Percentiles rank a stretch among this genome's conserved stretches.
Evolutionary conservation across 2,329 filamentous ascomycete genomes (phyloP).

Genomic region (Aspergillus viridinutans): DNA sequence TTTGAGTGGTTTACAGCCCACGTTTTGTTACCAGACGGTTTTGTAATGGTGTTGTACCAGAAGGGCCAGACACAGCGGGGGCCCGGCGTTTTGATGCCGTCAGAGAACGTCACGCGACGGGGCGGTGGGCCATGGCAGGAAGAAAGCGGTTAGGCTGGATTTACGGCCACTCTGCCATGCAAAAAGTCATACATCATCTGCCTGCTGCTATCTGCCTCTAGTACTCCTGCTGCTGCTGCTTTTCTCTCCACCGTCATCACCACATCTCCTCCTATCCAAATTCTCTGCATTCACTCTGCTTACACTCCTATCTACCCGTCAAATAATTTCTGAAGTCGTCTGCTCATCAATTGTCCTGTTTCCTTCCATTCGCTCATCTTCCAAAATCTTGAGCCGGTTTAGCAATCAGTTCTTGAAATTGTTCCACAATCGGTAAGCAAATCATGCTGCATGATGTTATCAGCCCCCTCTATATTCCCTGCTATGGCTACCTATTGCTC

Average conservation of each 20-base stretch:
- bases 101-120: slow-evolving; percentile 32
- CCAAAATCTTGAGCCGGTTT: slow-evolving; percentile 1
- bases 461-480: background rate
- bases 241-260: background rate
- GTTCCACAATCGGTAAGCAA: slow-evolving; percentile 20
- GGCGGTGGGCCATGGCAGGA: slow-evolving; percentile 33
- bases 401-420: slow-evolving; percentile 2
- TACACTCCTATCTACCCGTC: background rate
- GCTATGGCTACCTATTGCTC: background rate
- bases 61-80: background rate
- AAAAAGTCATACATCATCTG: slow-evolving; percentile 32
- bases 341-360: slow-evolving; percentile 1
- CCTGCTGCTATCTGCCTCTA: slow-evolving; percentile 3
- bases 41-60: slow-evolving; percentile 2
- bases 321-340: slow-evolving; percentile 3
- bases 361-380: slow-evolving; percentile 10
- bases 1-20: slow-evolving; percentile 18
- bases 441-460: slow-evolving; percentile 13
- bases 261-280: slow-evolving; percentile 8
- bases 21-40: slow-evolving; percentile 22
- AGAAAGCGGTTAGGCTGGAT: slow-evolving; percentile 19
- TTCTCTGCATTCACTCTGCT: slow-evolving; percentile 7
- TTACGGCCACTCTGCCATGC: slow-evolving; percentile 16
- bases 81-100: slow-evolving; percentile 18
- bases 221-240: slow-evolving; percentile 1